Percentiles rank a stretch among this genome's conserved stretches.
phyloP scores from a whole-genome alignment of 129 eudicot species.

The Flaveria trinervia region DNA sequence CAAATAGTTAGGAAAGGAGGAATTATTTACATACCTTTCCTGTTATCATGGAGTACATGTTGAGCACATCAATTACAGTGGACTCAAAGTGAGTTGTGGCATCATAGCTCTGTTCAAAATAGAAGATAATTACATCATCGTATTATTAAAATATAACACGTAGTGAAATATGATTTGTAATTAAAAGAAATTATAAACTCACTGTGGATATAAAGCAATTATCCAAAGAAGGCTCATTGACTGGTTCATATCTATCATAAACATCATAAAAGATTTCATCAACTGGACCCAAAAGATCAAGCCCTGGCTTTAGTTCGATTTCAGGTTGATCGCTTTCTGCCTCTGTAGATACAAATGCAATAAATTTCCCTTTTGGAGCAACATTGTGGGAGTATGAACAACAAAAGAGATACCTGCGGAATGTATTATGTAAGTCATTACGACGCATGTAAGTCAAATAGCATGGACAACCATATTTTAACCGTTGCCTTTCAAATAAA shows the following conservation, averaged over 20 bases:
- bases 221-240: slow-evolving; percentile 85
- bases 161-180: neutral
- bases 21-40: slow-evolving; percentile 68
- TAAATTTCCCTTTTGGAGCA: slow-evolving; percentile 94
- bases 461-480: slow-evolving; percentile 5
- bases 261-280: slow-evolving; percentile 90
- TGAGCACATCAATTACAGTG: slow-evolving; percentile 87
- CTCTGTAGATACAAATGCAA: slow-evolving; percentile 95
- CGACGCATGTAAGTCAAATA: neutral
- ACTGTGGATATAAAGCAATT: slow-evolving; percentile 88
- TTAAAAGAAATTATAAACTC: slow-evolving; percentile 3
- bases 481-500: neutral
- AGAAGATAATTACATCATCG: slow-evolving; percentile 15
- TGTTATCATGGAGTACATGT: slow-evolving; percentile 86
- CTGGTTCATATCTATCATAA: slow-evolving; percentile 85
- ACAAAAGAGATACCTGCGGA: slow-evolving; percentile 85
- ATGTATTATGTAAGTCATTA: slow-evolving; percentile 13
- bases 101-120: slow-evolving; percentile 78
- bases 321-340: slow-evolving; percentile 96
- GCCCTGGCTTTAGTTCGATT: slow-evolving; percentile 80
- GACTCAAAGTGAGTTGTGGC: slow-evolving; percentile 99
- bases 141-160: neutral
- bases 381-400: slow-evolving; percentile 93
- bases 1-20: neutral
- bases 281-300: slow-evolving; percentile 90